Conservation (phyloP, 768 basidiomycete species). For the Tephrocybe sp. region DNA sequence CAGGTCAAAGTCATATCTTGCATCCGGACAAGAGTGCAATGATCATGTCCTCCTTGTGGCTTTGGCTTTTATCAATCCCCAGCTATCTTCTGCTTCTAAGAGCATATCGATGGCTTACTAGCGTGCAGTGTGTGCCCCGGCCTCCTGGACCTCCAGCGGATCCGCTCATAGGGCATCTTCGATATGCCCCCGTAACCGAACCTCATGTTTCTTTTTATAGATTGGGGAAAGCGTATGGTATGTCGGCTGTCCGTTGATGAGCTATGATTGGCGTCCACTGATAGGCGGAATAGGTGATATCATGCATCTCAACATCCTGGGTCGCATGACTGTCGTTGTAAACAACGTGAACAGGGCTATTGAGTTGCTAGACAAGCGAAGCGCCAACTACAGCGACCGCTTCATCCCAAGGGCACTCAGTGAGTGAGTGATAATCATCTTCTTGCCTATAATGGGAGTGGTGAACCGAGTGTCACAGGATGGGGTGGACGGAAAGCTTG, state of each 20-base stretch:
- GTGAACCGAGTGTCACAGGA: too few relatives aligned
- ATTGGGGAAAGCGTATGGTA: conserved; percentile 26
- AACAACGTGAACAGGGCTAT: conserved; percentile 16
- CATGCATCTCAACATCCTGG: conserved; percentile 21
- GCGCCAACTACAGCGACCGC: conserved; percentile 6
- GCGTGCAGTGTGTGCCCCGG: conserved; percentile 6
- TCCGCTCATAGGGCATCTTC: conserved; percentile 26
- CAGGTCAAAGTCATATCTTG: too few relatives aligned
- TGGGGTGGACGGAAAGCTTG: conserved; percentile 8
- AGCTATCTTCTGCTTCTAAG: neutral
- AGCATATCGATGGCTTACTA: neutral
- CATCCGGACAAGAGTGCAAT: too few relatives aligned
- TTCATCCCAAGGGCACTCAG: conserved; percentile 2
- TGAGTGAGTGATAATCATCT: neutral
- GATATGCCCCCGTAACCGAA: conserved; percentile 18
- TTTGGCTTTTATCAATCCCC: neutral
- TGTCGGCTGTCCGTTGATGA: neutral
- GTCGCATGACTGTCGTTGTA: conserved; percentile 22
- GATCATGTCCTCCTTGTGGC: neutral
- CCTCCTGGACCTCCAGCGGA: conserved; percentile 26
- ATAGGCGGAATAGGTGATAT: too few relatives aligned
- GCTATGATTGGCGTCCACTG: neutral
- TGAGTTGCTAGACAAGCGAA: conserved; percentile 21
- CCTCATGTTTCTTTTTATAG: conserved; percentile 18
- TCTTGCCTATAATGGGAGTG: too few relatives aligned